Evolutionary conservation across 768 basidiomycete genomes (phyloP), one percentile per base, ranked within the genome.

Genomic region (Zangia roseola): DNA sequence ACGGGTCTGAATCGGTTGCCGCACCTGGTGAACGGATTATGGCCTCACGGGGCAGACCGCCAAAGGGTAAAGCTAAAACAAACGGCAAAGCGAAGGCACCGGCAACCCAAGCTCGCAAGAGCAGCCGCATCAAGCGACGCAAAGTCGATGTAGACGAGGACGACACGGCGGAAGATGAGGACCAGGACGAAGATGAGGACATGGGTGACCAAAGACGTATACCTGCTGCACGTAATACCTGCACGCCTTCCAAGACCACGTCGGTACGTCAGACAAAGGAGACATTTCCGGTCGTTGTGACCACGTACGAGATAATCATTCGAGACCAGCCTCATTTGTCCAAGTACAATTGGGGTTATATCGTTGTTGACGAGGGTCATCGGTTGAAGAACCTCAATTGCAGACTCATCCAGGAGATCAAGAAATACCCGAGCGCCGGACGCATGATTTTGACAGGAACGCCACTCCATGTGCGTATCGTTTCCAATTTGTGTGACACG

Each of bases 321-420:
- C 87, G 81, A 51, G 89, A 97, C 66, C 80, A 84, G 25, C 68
- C 74, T 31, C 78, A 84, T 57, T 76, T 88, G 44, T 68, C 73
- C 39, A 77, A 77, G 50, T 89, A 88, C 63, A 70, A 80, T 36
- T 91, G 88, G 87, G 84, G 89, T 21, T 97, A 94, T 63, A 91
- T 98, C 63, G 91, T 98, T 50, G 95, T 99, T 3, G 92, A 94
- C 63, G 92, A 95, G 69, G 92, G 95, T 0, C 97, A 99, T 69
- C 76, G 95, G 20, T 68, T 99, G 63, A 98, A 98, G 74, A 99
- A 99, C 60, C 74, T 95, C 49, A 82, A 97, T 60, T 93, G 92
- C 69, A 86, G 82, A 71, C 80, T 97, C 14, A 90, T 97, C 69
- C 77, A 78, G 49, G 92, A 95, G 67, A 87, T 99, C 57, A 94